A percentile compares a stretch with the other conserved stretches of the same genome.
Conservation (phyloP, 2,329 filamentous ascomycete genomes). For the Fusarium longipes region DNA sequence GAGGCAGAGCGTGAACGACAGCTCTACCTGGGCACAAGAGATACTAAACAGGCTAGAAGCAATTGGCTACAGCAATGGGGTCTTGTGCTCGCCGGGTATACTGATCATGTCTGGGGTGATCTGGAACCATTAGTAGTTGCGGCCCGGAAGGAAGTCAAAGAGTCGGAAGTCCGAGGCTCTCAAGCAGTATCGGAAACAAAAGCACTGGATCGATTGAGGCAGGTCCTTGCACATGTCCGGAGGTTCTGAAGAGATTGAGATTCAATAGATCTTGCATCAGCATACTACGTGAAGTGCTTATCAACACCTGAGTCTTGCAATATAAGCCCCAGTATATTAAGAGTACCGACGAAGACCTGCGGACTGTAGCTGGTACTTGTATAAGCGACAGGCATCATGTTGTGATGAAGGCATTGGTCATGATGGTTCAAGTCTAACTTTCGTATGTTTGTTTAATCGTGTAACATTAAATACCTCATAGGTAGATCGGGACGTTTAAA, state of each 20-base stretch:
- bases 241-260: conserved; percentile 38
- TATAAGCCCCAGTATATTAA: no score
- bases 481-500: no score
- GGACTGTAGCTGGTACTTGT: background rate
- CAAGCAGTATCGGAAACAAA: conserved; percentile 36
- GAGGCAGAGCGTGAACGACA: conserved; percentile 33
- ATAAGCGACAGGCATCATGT: no score
- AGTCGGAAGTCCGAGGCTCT: conserved; percentile 46
- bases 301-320: background rate
- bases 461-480: no score
- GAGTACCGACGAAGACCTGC: no score
- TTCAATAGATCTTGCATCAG: background rate
- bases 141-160: conserved; percentile 66
- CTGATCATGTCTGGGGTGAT: conserved; percentile 76
- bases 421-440: no score
- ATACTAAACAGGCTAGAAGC: conserved; percentile 54
- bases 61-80: conserved; percentile 67
- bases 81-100: conserved; percentile 66
- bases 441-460: no score
- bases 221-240: conserved; percentile 54
- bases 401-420: no score
- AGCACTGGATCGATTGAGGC: conserved; percentile 52
- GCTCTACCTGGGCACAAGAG: conserved; percentile 54
- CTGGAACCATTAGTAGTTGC: conserved; percentile 66
- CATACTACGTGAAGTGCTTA: background rate